Evolutionary conservation across 2,329 filamentous ascomycete species (phyloP).

Genomic region (Verticillium alfalfae): DNA sequence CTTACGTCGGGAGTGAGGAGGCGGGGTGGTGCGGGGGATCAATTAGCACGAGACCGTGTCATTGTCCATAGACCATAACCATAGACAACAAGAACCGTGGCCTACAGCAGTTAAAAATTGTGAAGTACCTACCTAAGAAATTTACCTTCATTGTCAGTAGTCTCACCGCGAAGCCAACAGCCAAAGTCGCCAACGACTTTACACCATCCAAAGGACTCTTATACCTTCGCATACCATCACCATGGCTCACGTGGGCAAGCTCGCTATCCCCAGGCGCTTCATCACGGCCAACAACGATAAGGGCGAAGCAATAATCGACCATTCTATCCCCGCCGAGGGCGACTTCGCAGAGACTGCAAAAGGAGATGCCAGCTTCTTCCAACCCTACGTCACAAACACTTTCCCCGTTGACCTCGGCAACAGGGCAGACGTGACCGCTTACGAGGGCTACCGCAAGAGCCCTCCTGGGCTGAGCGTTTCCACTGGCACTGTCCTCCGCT

Average conservation of each 20-base stretch:
- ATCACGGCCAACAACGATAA: constrained; percentile 25
- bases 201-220: too few species aligned
- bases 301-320: constrained; percentile 27
- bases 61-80: too few species aligned
- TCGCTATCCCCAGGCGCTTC: constrained; percentile 16
- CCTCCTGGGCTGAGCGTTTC: constrained; percentile 21
- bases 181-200: too few species aligned
- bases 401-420: constrained; percentile 14
- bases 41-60: too few species aligned
- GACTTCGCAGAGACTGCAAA: constrained; percentile 13
- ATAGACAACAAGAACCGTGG: too few species aligned
- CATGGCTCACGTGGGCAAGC: constrained; percentile 7
- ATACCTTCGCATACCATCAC: background rate
- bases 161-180: too few species aligned
- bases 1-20: background rate
- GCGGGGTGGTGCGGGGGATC: background rate
- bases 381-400: constrained; percentile 18
- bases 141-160: too few species aligned
- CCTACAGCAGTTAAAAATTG: too few species aligned
- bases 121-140: too few species aligned
- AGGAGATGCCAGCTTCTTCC: constrained; percentile 14
- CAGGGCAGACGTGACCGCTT: constrained; percentile 14
- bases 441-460: constrained; percentile 12
- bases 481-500: constrained; percentile 36
- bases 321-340: constrained; percentile 14